A percentile compares a stretch with the other conserved stretches of the same genome.
phyloP scores from a whole-genome alignment of 768 basidiomycete genomes.

The Podaxis pistillaris region DNA sequence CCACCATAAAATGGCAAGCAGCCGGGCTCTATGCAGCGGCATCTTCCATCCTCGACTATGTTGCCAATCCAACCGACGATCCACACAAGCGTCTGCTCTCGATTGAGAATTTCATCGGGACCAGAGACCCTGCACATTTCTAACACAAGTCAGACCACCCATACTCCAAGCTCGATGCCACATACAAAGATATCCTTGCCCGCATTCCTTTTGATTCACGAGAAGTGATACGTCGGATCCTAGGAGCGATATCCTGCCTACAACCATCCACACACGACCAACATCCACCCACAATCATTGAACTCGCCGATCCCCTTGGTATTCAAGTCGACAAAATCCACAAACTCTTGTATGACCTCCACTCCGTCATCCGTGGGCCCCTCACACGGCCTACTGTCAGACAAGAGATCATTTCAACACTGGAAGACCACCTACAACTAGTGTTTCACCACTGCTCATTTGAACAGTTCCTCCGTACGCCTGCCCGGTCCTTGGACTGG shows the following conservation, averaged over 20 bases:
- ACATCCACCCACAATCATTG: not conserved
- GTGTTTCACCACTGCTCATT: not conserved
- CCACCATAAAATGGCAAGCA: not conserved
- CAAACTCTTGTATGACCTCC: not conserved
- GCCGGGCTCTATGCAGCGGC: not conserved
- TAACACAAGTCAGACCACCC: not conserved
- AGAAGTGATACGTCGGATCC: not conserved
- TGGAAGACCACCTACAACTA: not conserved
- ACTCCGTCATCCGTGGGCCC: not conserved
- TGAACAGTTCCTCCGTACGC: slow-evolving; percentile 7
- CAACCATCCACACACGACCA: not conserved
- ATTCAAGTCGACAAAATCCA: not conserved
- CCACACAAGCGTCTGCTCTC: not conserved
- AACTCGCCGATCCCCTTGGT: not conserved
- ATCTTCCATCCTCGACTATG: slow-evolving; percentile 1
- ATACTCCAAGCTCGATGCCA: not conserved
- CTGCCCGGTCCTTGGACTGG: slow-evolving; percentile 1
- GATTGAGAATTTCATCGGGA: not conserved
- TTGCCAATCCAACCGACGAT: not conserved
- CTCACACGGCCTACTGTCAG: not conserved
- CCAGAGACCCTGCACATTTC: not conserved
- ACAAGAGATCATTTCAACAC: too few relatives aligned
- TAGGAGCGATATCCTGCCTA: not conserved
- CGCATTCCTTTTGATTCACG: not conserved
- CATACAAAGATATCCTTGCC: not conserved